phyloP scores from a whole-genome alignment of 192 early-diverging fungal species.

The Coemansia asiatica region DNA sequence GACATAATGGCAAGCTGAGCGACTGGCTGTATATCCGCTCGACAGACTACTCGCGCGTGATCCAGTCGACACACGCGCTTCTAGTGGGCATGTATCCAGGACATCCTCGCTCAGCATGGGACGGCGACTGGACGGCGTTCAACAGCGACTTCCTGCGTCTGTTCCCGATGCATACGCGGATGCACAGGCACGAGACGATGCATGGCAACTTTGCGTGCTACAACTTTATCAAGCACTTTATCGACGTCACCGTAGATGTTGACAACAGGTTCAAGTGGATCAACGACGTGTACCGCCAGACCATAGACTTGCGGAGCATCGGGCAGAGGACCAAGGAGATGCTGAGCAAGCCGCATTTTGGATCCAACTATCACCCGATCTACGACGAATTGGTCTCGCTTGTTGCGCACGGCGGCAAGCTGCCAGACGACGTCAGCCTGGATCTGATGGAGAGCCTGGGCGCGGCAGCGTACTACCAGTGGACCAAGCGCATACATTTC shows the following conservation, averaged over 20 bases:
- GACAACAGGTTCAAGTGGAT: conserved; percentile 28
- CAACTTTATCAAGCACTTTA: conserved; percentile 29
- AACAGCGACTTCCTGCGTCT: conserved; percentile 16
- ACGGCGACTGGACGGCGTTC: conserved; percentile 14
- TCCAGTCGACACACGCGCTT: conserved; percentile 65
- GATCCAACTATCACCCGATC: conserved; percentile 32
- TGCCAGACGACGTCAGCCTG: conserved; percentile 26
- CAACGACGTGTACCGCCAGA: conserved; percentile 36
- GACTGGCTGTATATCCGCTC: conserved; percentile 58
- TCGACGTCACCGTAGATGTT: neutral
- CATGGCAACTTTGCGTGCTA: conserved; percentile 46
- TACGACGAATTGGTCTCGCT: conserved; percentile 45
- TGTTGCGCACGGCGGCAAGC: conserved; percentile 24
- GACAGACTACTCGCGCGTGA: conserved; percentile 64
- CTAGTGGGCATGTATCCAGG: conserved; percentile 59
- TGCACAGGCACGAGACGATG: conserved; percentile 25
- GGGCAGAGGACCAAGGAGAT: conserved; percentile 16
- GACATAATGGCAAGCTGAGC: neutral
- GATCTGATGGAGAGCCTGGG: conserved; percentile 25
- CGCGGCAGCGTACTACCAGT: conserved; percentile 24
- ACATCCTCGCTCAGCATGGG: conserved; percentile 7
- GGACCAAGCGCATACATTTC: conserved; percentile 12
- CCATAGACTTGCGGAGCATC: conserved; percentile 21
- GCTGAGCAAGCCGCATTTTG: conserved; percentile 18
- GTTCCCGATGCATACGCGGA: conserved; percentile 33